These are phyloP conservation scores for Phyllosticta paracitricarpa DNA, from an alignment of 2,329 filamentous ascomycete species.

Conservation along the genomic window DNA sequence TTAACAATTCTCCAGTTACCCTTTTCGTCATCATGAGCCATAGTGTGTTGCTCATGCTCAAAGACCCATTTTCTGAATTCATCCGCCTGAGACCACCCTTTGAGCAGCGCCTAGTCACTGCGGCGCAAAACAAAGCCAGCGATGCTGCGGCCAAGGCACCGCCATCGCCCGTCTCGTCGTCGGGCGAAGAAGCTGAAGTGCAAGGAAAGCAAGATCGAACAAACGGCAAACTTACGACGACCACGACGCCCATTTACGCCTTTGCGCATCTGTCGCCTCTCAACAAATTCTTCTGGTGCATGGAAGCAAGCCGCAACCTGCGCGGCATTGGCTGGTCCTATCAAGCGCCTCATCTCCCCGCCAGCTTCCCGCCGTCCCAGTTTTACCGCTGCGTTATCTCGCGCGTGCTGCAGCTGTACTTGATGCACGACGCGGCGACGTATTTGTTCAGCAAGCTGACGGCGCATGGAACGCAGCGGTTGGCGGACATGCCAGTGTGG, in stretches of 20 bases:
- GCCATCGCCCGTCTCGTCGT: neutral
- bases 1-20: neutral
- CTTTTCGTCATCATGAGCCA: neutral
- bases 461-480: neutral
- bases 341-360: neutral
- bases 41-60: neutral
- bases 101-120: neutral
- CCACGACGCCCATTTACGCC: neutral
- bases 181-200: neutral
- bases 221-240: neutral
- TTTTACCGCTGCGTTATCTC: neutral
- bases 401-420: neutral
- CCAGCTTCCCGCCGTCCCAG: neutral
- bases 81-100: neutral
- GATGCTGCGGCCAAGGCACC: neutral
- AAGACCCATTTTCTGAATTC: neutral
- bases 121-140: neutral
- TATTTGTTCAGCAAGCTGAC: neutral
- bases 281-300: neutral
- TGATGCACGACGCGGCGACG: neutral
- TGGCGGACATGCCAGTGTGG: neutral
- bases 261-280: neutral
- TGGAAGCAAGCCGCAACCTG: neutral
- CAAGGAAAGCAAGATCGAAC: neutral
- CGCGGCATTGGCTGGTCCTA: neutral